Evolutionary conservation across 139 green algal genomes (phyloP), one percentile per base, ranked within the genome.

Genomic region (Ettlia oleoabundans): DNA sequence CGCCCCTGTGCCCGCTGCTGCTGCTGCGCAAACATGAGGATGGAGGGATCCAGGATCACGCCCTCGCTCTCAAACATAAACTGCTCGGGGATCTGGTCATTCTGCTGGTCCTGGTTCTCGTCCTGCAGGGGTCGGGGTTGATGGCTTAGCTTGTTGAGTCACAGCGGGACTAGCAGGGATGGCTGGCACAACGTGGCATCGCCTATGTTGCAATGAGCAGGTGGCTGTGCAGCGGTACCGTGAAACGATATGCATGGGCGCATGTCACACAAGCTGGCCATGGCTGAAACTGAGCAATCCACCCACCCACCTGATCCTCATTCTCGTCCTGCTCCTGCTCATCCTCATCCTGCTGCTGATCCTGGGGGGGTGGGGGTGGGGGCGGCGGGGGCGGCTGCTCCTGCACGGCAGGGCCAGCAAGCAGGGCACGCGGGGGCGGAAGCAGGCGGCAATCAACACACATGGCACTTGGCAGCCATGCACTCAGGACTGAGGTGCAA

Each of bases 21-120:
- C 85, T 92, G 76, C 86, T 98, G 93, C 8, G 96, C 96, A 82
- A 99, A 99, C 83, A 92, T 90, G 51, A 99, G 90, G 61, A 99
- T 85, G 38, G 82, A 89, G 47, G 94, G 90, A 89, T 99, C 97
- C 68, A 98, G 82, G 80, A 99, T 91, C 21, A 97, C 96, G 32
- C 96, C 97, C 88, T 99, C 97, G 22, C 93, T 79, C 85, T 99
- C 96, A 85, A 99, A 98, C 79, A 99, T 93, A 84, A 99, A 99
- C 93, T 99, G 96, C 90, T 99, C 92, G 0, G 97, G 97, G 24
- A 99, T 89, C 92, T 98, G 89, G 75, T 72, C 75, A 47, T 87
- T 19, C 42, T 94, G 77, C 72, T 95, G 35, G 22, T 90, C 86
- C 24, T 94, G 85, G 19, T 89, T 69, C 70, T 95, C 67, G n/a